A percentile compares a stretch with the other conserved stretches of the same genome.
Evolutionary conservation across 2,329 filamentous ascomycete species (phyloP).

Genomic region (Penicillium vulpinum): DNA sequence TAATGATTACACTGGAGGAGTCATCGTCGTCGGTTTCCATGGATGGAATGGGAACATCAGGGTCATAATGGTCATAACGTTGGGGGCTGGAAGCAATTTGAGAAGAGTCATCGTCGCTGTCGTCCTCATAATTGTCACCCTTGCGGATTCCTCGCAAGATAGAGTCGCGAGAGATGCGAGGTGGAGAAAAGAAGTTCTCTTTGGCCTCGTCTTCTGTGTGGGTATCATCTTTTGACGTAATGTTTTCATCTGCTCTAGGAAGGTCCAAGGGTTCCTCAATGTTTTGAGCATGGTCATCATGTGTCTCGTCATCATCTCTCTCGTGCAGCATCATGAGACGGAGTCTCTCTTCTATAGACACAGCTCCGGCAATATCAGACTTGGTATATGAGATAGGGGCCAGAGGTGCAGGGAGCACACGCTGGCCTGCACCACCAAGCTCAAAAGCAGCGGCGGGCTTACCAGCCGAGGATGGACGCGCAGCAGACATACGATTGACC

Average conservation of each 20-base stretch:
- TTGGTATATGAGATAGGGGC: constrained; percentile 67
- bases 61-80: constrained; percentile 67
- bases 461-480: constrained; percentile 58
- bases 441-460: constrained; percentile 72
- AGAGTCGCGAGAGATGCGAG: constrained; percentile 87
- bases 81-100: constrained; percentile 60
- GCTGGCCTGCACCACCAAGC: constrained; percentile 64
- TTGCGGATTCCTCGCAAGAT: constrained; percentile 82
- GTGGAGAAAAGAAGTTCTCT: constrained; percentile 62
- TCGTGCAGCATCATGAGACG: constrained; percentile 83
- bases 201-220: constrained; percentile 41
- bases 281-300: constrained; percentile 20
- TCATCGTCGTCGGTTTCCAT: constrained; percentile 66
- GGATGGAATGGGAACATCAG: constrained; percentile 85
- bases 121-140: constrained; percentile 60
- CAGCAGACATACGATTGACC: constrained; percentile 34
- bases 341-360: constrained; percentile 83
- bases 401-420: constrained; percentile 72
- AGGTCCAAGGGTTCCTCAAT: constrained; percentile 4
- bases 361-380: constrained; percentile 73
- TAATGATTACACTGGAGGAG: constrained; percentile 64
- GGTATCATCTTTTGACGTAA: neutral
- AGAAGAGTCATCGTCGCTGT: constrained; percentile 65
- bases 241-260: neutral
- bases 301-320: constrained; percentile 38